Evolutionary conservation across 306 rosid genomes (phyloP).

Genomic region (Pterocarpus santalinus): DNA sequence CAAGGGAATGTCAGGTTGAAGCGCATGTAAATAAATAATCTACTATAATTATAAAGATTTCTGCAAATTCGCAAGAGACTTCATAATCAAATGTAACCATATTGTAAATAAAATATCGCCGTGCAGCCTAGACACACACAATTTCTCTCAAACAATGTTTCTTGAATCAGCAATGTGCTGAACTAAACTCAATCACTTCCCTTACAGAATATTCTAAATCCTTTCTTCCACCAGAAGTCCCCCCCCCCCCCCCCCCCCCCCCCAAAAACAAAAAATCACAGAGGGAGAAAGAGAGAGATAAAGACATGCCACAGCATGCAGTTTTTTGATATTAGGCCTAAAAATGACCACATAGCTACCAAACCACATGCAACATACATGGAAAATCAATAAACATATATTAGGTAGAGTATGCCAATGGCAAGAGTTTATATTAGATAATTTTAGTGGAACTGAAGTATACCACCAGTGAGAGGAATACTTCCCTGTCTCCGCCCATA

Average conservation of each 20-base stretch:
- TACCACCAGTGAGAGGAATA: constrained; percentile 17
- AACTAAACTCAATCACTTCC: not conserved
- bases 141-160: not conserved
- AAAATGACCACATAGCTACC: not conserved
- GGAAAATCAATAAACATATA: constrained; percentile 22
- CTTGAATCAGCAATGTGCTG: not conserved
- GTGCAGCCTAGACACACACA: not conserved
- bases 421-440: constrained; percentile 1
- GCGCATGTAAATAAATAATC: not conserved
- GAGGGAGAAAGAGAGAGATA: no score
- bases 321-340: not conserved
- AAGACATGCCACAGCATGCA: not conserved
- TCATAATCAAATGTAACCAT: not conserved
- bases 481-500: not conserved
- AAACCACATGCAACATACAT: constrained; percentile 22
- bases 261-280: no score
- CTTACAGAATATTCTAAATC: no score
- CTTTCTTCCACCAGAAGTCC: no score
- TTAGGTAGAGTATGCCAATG: constrained; percentile 11
- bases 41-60: not conserved
- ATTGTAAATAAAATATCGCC: not conserved
- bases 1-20: no score
- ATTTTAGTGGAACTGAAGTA: constrained; percentile 5
- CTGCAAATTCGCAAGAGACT: not conserved
- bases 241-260: no score